Conservation (phyloP, 257 asterid genomes). For the Solanum virginianum region DNA sequence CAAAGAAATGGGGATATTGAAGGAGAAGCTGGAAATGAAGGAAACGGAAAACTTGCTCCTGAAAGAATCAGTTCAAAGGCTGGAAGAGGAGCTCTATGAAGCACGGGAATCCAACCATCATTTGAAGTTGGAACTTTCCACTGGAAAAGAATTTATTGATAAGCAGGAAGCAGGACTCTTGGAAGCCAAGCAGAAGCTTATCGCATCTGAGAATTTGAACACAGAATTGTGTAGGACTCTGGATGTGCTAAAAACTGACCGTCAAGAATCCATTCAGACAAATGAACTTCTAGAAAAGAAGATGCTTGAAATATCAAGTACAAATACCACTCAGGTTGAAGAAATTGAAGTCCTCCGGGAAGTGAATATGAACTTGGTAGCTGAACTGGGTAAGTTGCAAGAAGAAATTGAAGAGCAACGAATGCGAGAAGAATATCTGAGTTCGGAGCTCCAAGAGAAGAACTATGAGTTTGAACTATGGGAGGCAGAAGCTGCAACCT, state of each 20-base stretch:
- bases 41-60: constrained; percentile 43
- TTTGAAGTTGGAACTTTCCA: constrained; percentile 31
- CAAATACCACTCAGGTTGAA: constrained; percentile 30
- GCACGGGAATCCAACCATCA: constrained; percentile 24
- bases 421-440: constrained; percentile 38
- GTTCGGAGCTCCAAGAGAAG: constrained; percentile 48
- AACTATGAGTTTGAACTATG: constrained; percentile 59
- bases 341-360: constrained; percentile 45
- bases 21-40: constrained; percentile 42
- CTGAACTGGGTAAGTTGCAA: constrained; percentile 42
- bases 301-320: constrained; percentile 30
- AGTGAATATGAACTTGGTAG: constrained; percentile 33
- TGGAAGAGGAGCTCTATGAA: constrained; percentile 49
- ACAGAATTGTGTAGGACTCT: constrained; percentile 26
- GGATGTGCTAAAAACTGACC: constrained; percentile 32
- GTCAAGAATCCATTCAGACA: constrained; percentile 26
- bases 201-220: constrained; percentile 44
- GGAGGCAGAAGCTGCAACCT: constrained; percentile 77
- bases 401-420: constrained; percentile 50
- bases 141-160: constrained; percentile 21
- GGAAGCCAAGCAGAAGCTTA: constrained; percentile 45
- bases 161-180: constrained; percentile 40
- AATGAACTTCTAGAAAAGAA: constrained; percentile 39
- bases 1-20: constrained; percentile 31
- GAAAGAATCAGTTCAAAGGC: constrained; percentile 35